These are phyloP conservation scores for Plasmodium berghei DNA, from an alignment of 169 alveolate species.

Conservation along the genomic window DNA sequence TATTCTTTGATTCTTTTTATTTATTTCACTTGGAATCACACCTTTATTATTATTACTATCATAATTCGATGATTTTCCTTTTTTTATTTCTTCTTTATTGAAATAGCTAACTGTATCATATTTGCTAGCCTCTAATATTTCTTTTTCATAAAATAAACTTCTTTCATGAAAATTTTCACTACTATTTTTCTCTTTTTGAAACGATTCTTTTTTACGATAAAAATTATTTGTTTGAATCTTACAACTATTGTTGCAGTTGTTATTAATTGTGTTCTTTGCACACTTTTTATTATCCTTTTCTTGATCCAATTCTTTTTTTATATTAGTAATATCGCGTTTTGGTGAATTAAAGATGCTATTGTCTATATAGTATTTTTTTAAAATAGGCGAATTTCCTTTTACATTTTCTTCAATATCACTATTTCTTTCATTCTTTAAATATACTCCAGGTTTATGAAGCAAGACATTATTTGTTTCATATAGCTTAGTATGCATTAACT, in stretches of 20 bases:
- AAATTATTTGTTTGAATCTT: background rate
- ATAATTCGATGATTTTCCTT: background rate
- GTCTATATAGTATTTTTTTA: conserved; percentile 29
- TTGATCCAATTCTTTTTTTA: conserved; percentile 11
- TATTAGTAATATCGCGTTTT: conserved; percentile 17
- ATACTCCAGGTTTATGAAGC: background rate
- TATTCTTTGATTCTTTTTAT: background rate
- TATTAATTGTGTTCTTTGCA: conserved; percentile 4
- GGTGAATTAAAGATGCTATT: conserved; percentile 6
- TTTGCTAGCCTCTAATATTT: background rate
- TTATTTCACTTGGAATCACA: background rate
- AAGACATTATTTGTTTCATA: conserved; percentile 7
- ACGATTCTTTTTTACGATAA: background rate
- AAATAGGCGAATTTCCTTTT: background rate
- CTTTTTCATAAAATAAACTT: background rate
- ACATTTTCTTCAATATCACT: background rate
- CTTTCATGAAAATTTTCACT: background rate
- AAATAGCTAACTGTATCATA: background rate
- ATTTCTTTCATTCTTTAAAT: conserved; percentile 6
- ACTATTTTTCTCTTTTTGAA: background rate
- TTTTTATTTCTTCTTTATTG: background rate
- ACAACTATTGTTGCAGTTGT: conserved; percentile 8
- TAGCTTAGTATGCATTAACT: conserved; percentile 4
- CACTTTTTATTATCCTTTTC: background rate
- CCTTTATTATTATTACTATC: conserved; percentile 1